Evolutionary conservation across 1,284 basidiomycete species (phyloP).

Genomic region (Malassezia caprae): DNA sequence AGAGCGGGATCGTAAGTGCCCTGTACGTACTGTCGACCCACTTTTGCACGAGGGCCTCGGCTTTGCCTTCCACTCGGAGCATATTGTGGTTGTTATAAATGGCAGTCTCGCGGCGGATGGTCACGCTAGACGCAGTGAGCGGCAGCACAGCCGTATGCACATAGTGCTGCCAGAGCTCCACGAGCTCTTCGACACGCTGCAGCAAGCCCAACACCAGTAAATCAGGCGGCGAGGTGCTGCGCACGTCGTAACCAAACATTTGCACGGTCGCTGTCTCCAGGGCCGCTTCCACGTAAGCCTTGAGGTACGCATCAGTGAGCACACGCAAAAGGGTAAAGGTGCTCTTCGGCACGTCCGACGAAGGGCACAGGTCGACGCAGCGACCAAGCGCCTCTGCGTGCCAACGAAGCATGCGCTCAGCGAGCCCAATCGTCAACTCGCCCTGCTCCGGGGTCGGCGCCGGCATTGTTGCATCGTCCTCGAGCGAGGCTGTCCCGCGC

Average conservation of each 20-base stretch:
- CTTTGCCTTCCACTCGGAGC: slow-evolving; percentile 73
- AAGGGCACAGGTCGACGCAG: slow-evolving; percentile 40
- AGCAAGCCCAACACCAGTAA: slow-evolving; percentile 55
- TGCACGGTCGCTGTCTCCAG: slow-evolving; percentile 71
- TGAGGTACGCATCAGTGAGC: slow-evolving; percentile 75
- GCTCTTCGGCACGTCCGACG: slow-evolving; percentile 60
- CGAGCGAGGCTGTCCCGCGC: slow-evolving; percentile 1
- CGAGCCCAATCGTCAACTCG: slow-evolving; percentile 35
- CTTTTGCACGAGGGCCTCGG: slow-evolving; percentile 73
- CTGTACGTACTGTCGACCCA: slow-evolving; percentile 57
- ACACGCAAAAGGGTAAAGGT: slow-evolving; percentile 74
- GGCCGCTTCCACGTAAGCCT: slow-evolving; percentile 77
- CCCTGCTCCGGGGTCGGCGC: slow-evolving; percentile 20
- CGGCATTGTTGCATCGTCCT: neutral
- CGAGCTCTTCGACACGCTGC: slow-evolving; percentile 71
- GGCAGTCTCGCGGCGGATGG: slow-evolving; percentile 81
- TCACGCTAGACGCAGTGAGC: slow-evolving; percentile 72
- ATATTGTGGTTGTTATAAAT: slow-evolving; percentile 85
- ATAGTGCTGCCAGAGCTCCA: slow-evolving; percentile 95
- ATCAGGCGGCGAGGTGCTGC: slow-evolving; percentile 49
- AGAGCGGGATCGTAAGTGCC: neutral
- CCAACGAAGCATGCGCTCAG: slow-evolving; percentile 44
- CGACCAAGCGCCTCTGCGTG: slow-evolving; percentile 46
- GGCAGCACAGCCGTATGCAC: slow-evolving; percentile 81
- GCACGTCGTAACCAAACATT: slow-evolving; percentile 60